Base-by-base conservation (phyloP, 352 stramenopile genomes). In the Phytophthora podocarpi region DNA sequence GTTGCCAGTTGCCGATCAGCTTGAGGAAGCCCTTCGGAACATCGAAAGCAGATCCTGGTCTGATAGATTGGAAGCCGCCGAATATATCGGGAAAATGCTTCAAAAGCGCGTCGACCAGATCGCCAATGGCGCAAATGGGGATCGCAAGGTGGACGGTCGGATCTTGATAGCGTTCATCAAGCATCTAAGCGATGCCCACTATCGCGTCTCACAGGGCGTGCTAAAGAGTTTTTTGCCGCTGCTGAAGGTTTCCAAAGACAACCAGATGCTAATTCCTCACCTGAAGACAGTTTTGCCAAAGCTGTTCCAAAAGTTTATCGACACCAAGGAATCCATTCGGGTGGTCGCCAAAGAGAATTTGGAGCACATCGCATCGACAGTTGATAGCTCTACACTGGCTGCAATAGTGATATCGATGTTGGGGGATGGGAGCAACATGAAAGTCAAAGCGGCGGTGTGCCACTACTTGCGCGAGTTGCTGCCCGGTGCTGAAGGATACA, bases 381-480 rank as follows among this genome's bases (percentile, higher is more conserved):
- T 89, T 34, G 86, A 93, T 31, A 64, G 71, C 9, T 60, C 76
- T 1, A 67, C 68, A 4, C 46, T 94, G 30, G 62, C 82, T 26
- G 64, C 56, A 5, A 65, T 80, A 26, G 59, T 89, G 16, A 74
- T 91, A 26, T 72, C 83, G 26, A 72, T 89, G 43, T 55, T 95
- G 10, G 77, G 74, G 10, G 82, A 95, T 40, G 84, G 86, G 10
- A 85, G 66, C 39, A 93, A 93, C 57, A 84, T 93, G 75, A 93
- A 93, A 49, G 75, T 91, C 37, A 91, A 89, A 40, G 65, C 64
- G 4, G 72, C 78, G 0, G 78, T 93, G 41, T 91, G 82, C 57
- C 60, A 85, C 27, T 95, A 87, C 34, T 42, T 95, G 13, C 71
- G 77, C 16, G 61, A 81, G 28, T 36, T 93, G 9, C 48, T 95